Base-by-base conservation (phyloP, 768 basidiomycete genomes). In the Hericium erinaceus region DNA sequence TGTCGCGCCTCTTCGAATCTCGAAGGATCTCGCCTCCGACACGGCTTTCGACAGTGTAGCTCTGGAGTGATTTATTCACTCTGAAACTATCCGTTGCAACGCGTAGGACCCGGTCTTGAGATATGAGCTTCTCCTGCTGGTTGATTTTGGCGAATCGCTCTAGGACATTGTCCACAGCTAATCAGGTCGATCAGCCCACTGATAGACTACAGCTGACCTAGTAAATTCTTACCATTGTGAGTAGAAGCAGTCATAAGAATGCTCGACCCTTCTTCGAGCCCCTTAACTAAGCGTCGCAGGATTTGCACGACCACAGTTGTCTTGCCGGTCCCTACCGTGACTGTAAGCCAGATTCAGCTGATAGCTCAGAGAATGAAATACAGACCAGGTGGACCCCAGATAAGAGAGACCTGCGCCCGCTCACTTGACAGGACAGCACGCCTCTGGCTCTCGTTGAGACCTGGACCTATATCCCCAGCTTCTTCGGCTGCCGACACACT, bases 241-340 rank as follows among this genome's bases (percentile, higher is more conserved):
- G 84, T 85, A 0, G 85, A 87, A 0, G 85, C 84, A 0, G 84
- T 83, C 83, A 86, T 84, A 24, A 86, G 70, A 24, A 87, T 80
- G 62, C 79, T 83, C 9, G 72, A 64, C 1, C 71, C 66, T 63
- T 50, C 66, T 64, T 60, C 60, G 58, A 66, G 62, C 58, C 33
- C 61, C 64, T 56, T 68, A 65, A 61, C 77, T 59, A 55, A 81
- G 66, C 72, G 72, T 20, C 72, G 70, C 15, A 86, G 72, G 28
- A 85, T 82, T 59, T 82, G 76, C 2, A 87, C 76, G 5, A 86
- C 83, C 0, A 86, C 84, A 0, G 83, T 85, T 0, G 84, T 86
- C 66, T 87, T 87, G 39, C 85, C 84, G 0, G 85, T 87, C 0
- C 85, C 85, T 85, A 52, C 4, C 20, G 60, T 4, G 8, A 13